Percentiles rank a stretch among this genome's conserved stretches.
Conservation (phyloP, 2,329 filamentous ascomycete species). For the Karstenula rhodostoma region DNA sequence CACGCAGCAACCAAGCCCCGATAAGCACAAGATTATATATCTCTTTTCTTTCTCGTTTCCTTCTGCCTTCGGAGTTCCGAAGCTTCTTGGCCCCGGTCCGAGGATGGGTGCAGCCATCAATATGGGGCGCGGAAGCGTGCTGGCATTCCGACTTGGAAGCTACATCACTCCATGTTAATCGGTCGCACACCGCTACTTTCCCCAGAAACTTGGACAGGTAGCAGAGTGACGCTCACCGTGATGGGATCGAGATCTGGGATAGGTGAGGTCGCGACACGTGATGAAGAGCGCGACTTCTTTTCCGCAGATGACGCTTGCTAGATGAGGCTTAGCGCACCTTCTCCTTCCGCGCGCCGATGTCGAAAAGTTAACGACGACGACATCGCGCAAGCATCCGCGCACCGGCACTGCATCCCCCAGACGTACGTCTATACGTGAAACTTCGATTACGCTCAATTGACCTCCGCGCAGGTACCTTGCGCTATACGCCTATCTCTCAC, state of each 20-base stretch:
- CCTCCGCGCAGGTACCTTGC: constrained; percentile 8
- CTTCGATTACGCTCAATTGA: constrained; percentile 9
- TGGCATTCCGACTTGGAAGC: constrained; percentile 9
- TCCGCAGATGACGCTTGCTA: constrained; percentile 15
- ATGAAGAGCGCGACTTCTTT: constrained; percentile 5
- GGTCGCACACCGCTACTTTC: constrained; percentile 5
- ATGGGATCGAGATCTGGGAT: neutral
- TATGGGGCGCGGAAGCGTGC: constrained; percentile 16
- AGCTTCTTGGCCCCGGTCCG: neutral
- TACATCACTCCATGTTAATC: constrained; percentile 1
- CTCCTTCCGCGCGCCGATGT: constrained; percentile 14
- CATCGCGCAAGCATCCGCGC: neutral
- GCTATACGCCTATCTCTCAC: neutral
- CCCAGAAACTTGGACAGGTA: neutral
- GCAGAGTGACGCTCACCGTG: neutral
- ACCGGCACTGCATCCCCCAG: neutral
- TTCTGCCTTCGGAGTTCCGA: neutral
- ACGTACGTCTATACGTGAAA: neutral
- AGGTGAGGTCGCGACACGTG: neutral
- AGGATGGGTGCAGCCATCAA: neutral
- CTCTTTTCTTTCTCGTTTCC: neutral
- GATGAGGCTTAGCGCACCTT: constrained; percentile 21
- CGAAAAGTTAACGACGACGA: constrained; percentile 30
- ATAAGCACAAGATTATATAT: neutral
- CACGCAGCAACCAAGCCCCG: neutral